These are phyloP conservation scores for Paraphoma sp. DNA, from an alignment of 2,329 filamentous ascomycete genomes.

Conservation along the genomic window DNA sequence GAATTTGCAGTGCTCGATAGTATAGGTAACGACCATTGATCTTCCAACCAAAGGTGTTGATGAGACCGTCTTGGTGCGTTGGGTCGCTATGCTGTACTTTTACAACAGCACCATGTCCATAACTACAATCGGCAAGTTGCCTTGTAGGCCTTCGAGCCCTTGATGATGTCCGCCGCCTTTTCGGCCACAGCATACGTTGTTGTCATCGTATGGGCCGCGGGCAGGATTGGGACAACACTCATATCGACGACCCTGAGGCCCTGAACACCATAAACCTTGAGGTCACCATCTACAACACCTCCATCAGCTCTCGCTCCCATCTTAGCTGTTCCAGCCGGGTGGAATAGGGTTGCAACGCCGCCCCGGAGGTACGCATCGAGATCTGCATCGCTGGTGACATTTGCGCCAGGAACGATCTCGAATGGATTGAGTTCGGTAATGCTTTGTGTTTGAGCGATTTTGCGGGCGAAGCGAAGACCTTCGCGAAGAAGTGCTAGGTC, in stretches of 20 bases:
- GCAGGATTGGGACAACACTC: conserved; percentile 25
- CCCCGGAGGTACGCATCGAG: conserved; percentile 23
- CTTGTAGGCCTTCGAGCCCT: neutral
- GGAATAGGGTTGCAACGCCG: conserved; percentile 23
- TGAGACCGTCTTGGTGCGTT: too few species aligned
- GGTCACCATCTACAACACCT: conserved; percentile 32
- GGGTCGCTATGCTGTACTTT: too few species aligned
- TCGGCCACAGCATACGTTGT: conserved; percentile 28
- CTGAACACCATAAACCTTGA: conserved; percentile 36
- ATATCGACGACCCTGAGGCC: conserved; percentile 25
- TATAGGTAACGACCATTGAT: too few species aligned
- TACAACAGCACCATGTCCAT: neutral
- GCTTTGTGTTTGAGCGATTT: conserved; percentile 11
- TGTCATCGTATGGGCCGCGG: conserved; percentile 26
- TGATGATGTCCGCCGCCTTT: conserved; percentile 23
- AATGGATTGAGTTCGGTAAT: conserved; percentile 25
- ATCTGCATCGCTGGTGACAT: conserved; percentile 24
- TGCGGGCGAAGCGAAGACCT: conserved; percentile 25
- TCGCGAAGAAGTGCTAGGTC: conserved; percentile 29
- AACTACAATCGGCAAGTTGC: neutral
- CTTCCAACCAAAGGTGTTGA: too few species aligned
- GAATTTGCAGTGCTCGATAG: too few species aligned
- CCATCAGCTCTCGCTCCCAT: conserved; percentile 34
- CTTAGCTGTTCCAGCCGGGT: conserved; percentile 33
- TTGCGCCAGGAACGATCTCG: conserved; percentile 27